These are phyloP conservation scores for Lactifluus subvellereus DNA, from an alignment of 768 basidiomycete genomes.

Conservation along the genomic window DNA sequence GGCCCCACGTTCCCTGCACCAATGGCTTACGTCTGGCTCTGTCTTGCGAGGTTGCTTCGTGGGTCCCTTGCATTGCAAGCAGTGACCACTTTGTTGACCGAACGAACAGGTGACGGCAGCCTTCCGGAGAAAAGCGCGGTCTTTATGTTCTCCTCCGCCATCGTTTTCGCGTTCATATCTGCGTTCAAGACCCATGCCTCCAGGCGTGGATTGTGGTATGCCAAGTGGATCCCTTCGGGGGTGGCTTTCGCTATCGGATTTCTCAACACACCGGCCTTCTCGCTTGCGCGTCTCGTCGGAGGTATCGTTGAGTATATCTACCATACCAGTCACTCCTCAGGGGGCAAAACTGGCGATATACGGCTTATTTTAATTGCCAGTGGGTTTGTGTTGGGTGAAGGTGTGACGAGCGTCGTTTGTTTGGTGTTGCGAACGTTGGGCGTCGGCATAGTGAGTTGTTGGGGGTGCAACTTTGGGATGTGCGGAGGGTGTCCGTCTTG, in stretches of 20 bases:
- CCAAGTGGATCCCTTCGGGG: conserved; percentile 86
- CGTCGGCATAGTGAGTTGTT: conserved; percentile 72
- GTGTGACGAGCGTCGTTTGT: conserved; percentile 78
- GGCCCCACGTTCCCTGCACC: conserved; percentile 95
- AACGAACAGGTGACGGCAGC: conserved; percentile 64
- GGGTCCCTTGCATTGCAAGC: conserved; percentile 30
- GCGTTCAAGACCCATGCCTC: conserved; percentile 57
- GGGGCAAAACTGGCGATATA: conserved; percentile 52
- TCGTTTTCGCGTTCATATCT: conserved; percentile 63
- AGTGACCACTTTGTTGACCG: conserved; percentile 16
- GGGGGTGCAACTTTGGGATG: conserved; percentile 74
- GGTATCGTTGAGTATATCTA: conserved; percentile 76
- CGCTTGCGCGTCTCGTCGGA: conserved; percentile 84
- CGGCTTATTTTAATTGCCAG: conserved; percentile 82
- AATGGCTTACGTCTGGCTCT: conserved; percentile 90
- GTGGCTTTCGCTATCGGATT: conserved; percentile 96
- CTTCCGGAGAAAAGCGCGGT: conserved; percentile 66
- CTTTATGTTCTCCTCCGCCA: conserved; percentile 78
- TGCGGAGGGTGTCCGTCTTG: conserved; percentile 53
- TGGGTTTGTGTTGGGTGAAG: conserved; percentile 95
- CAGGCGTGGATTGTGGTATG: conserved; percentile 43
- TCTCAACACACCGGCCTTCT: conserved; percentile 92
- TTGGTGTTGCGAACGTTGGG: conserved; percentile 70
- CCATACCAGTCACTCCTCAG: conserved; percentile 43
- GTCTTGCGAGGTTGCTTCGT: conserved; percentile 71